These are phyloP conservation scores for Tetrahymena malaccensis DNA, from an alignment of 73 alveolate species.

Conservation along the genomic window DNA sequence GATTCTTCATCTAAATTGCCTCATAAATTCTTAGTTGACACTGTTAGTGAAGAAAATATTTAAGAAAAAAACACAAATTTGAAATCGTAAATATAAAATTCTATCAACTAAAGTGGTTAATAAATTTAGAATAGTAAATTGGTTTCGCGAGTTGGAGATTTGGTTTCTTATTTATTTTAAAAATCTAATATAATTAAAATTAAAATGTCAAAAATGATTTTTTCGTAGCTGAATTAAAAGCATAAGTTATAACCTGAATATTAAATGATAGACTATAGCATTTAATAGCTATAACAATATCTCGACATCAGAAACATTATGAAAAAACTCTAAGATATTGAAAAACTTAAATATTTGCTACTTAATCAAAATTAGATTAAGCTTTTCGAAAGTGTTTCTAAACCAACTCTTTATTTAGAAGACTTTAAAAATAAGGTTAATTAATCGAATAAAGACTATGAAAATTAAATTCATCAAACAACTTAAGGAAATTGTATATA, in stretches of 20 bases:
- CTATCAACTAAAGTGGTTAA: background rate
- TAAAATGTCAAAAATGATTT: background rate
- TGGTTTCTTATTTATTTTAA: background rate
- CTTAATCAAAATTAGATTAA: background rate
- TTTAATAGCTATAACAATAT: background rate
- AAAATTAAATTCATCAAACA: background rate
- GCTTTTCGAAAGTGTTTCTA: background rate
- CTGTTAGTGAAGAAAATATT: background rate
- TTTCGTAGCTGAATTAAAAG: background rate
- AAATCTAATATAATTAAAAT: background rate
- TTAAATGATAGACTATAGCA: background rate
- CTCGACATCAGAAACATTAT: background rate
- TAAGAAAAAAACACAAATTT: too few species aligned
- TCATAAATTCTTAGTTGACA: background rate
- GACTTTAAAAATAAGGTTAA: background rate
- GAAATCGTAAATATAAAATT: background rate
- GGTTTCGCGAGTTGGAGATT: background rate
- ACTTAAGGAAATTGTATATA: background rate
- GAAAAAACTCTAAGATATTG: background rate
- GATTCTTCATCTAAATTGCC: background rate
- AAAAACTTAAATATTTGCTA: background rate
- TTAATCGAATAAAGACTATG: background rate
- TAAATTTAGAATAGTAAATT: background rate
- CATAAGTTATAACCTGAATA: background rate
- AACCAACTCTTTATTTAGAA: background rate